A percentile compares a stretch with the other conserved stretches of the same genome.
phyloP scores from a whole-genome alignment of 148 eudicot species.

The Silene latifolia region DNA sequence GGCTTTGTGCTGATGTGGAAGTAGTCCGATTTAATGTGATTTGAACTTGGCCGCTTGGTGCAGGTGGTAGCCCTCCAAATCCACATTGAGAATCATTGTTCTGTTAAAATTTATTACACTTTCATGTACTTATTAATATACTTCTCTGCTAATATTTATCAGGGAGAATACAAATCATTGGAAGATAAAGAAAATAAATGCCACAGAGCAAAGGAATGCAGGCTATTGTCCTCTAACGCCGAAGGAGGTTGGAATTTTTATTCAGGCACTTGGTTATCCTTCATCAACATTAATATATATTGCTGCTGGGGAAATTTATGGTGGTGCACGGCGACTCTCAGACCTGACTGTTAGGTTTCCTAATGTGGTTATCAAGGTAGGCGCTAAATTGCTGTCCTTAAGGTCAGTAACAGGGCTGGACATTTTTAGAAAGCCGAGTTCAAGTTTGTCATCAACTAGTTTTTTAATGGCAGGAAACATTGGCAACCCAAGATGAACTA shows the following conservation, averaged over 20 bases:
- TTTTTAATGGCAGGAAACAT: constrained; percentile 58
- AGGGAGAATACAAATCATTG: constrained; percentile 90
- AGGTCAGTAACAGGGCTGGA: neutral
- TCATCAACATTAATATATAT: constrained; percentile 69
- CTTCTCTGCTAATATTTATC: constrained; percentile 8
- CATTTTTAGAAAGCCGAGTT: neutral
- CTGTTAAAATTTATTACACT: neutral
- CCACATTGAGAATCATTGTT: neutral
- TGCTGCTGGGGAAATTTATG: constrained; percentile 96
- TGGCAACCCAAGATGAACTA: constrained; percentile 68
- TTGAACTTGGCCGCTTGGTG: neutral
- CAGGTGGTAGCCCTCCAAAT: neutral
- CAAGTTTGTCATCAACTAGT: constrained; percentile 6
- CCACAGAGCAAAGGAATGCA: constrained; percentile 69
- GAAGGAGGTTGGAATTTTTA: constrained; percentile 80
- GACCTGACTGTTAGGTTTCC: constrained; percentile 80
- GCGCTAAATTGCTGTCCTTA: neutral
- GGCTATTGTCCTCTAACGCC: constrained; percentile 91
- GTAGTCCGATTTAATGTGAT: neutral
- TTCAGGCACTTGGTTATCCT: constrained; percentile 81
- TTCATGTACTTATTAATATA: constrained; percentile 3
- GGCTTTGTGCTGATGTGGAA: neutral
- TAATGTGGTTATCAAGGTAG: constrained; percentile 76
- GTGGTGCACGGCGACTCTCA: constrained; percentile 59
- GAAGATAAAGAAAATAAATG: constrained; percentile 79